phyloP scores from a whole-genome alignment of 169 alveolate genomes.

The Theileria annulata region DNA sequence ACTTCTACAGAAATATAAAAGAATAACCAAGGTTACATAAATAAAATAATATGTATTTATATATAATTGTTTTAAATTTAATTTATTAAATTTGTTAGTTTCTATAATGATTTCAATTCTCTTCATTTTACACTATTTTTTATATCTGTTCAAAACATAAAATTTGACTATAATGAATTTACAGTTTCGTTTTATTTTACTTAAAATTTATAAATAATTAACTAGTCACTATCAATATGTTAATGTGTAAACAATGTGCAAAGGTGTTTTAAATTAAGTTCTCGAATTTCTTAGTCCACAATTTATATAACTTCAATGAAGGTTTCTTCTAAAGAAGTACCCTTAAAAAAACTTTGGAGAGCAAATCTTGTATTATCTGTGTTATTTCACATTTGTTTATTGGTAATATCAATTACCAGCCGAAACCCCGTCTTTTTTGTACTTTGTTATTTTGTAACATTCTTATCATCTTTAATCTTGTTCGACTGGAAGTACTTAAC shows the following conservation, averaged over 20 bases:
- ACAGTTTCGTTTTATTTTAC: neutral
- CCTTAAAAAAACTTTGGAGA: neutral
- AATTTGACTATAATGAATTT: too few species aligned
- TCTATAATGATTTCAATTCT: too few species aligned
- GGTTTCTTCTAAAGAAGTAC: neutral
- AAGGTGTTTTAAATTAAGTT: too few species aligned
- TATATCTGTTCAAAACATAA: too few species aligned
- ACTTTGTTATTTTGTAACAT: neutral
- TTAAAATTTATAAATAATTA: neutral
- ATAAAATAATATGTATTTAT: too few species aligned
- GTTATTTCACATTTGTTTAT: neutral
- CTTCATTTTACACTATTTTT: too few species aligned
- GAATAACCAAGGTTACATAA: too few species aligned
- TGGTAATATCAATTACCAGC: neutral
- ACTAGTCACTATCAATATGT: neutral
- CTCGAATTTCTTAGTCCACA: too few species aligned
- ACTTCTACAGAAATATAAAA: too few species aligned
- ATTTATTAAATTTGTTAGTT: too few species aligned
- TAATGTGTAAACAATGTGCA: neutral
- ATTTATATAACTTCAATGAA: neutral
- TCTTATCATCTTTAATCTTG: neutral
- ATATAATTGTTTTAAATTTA: too few species aligned
- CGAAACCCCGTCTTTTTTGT: neutral
- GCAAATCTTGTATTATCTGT: neutral
- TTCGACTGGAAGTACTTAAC: conserved; percentile 14